A percentile compares a stretch with the other conserved stretches of the same genome.
phyloP scores from a whole-genome alignment of 192 early-diverging fungal genomes.

The Rhizoclosmatium globosum region DNA sequence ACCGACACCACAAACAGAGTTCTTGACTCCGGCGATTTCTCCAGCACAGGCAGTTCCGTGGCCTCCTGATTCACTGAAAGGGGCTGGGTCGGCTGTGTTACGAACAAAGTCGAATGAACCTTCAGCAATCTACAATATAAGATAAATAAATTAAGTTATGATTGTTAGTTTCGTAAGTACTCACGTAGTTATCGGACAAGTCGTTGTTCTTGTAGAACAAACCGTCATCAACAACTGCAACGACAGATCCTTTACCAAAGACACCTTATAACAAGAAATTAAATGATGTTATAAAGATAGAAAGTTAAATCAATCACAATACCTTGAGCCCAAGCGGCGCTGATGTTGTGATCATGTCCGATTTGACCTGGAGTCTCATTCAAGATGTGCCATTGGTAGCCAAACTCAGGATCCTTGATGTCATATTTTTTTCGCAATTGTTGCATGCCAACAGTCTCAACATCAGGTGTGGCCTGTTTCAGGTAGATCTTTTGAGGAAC shows the following conservation, averaged over 20 bases:
- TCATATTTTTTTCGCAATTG: conserved; percentile 43
- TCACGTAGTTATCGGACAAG: conserved; percentile 58
- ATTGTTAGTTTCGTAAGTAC: not conserved
- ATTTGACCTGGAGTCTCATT: conserved; percentile 34
- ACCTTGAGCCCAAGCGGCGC: conserved; percentile 91
- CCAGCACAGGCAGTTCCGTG: conserved; percentile 97
- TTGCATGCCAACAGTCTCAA: not conserved
- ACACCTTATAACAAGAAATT: conserved; percentile 65
- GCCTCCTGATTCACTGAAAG: conserved; percentile 71
- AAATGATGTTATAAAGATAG: not conserved
- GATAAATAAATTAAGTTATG: not conserved
- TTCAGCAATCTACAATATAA: conserved; percentile 60
- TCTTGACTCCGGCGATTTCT: conserved; percentile 84
- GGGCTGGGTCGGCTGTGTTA: conserved; percentile 72
- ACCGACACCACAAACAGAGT: conserved; percentile 87
- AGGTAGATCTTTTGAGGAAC: conserved; percentile 45
- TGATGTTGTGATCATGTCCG: conserved; percentile 92
- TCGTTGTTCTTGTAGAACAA: conserved; percentile 85
- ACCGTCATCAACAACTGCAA: conserved; percentile 93
- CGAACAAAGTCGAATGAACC: conserved; percentile 78
- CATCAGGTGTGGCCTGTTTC: conserved; percentile 22
- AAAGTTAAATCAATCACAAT: not conserved
- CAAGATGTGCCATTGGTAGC: conserved; percentile 85
- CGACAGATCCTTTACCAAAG: conserved; percentile 83
- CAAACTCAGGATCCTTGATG: conserved; percentile 78